A percentile compares a stretch with the other conserved stretches of the same genome.
phyloP scores from a whole-genome alignment of 1,284 basidiomycete genomes.

The Cryptococcus floricola region DNA sequence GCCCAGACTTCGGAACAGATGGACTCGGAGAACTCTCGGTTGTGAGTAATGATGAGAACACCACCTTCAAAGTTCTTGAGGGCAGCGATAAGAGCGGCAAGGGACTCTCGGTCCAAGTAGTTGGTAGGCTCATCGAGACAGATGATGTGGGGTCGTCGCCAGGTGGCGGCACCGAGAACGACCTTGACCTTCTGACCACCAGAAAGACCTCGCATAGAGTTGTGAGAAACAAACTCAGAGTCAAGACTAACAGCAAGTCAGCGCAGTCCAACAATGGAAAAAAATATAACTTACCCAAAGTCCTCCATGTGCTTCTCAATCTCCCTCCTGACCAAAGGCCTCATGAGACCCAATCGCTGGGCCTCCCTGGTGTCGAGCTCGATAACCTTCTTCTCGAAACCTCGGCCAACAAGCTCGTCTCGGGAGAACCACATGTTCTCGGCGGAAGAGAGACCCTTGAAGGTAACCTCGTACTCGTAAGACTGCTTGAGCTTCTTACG shows the following conservation, averaged over 20 bases:
- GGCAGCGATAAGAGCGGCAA: conserved; percentile 92
- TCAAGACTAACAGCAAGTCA: conserved; percentile 71
- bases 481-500: conserved; percentile 99
- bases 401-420: conserved; percentile 94
- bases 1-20: conserved; percentile 82
- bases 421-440: conserved; percentile 96
- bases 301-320: conserved; percentile 97
- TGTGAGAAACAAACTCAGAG: conserved; percentile 93
- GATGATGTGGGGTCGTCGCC: conserved; percentile 96
- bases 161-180: conserved; percentile 95
- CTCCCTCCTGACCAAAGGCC: conserved; percentile 93
- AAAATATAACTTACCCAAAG: conserved; percentile 39
- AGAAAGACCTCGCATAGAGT: conserved; percentile 93
- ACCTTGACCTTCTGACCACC: conserved; percentile 99
- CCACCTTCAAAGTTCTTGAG: conserved; percentile 95
- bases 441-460: conserved; percentile 85
- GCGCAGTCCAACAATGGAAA: background rate
- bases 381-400: conserved; percentile 97
- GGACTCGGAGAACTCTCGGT: conserved; percentile 96
- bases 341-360: conserved; percentile 90
- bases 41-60: conserved; percentile 95
- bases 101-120: conserved; percentile 96
- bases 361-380: conserved; percentile 97
- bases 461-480: conserved; percentile 94
- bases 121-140: conserved; percentile 94